phyloP scores from a whole-genome alignment of 495 filamentous ascomycete genomes.

The Neurospora sp. region DNA sequence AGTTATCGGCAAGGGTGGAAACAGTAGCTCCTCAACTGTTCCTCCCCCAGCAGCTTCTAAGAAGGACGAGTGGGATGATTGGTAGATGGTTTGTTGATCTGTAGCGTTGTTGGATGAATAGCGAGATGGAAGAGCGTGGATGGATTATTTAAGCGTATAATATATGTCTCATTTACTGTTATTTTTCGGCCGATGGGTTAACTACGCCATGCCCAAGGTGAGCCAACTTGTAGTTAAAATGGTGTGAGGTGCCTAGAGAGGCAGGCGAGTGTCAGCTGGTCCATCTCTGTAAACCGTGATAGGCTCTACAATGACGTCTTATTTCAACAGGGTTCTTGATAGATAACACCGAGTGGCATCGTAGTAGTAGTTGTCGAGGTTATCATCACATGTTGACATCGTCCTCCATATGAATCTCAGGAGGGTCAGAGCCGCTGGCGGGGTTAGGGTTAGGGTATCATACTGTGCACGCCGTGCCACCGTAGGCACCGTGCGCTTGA shows the following conservation, averaged over 20 bases:
- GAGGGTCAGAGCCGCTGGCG: background rate
- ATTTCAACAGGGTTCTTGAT: background rate
- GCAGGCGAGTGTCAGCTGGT: too few species aligned
- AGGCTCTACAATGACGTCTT: background rate
- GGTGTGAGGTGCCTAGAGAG: too few species aligned
- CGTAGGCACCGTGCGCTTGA: slow-evolving; percentile 7
- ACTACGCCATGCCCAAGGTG: background rate
- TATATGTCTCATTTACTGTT: background rate
- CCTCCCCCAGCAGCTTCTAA: slow-evolving; percentile 19
- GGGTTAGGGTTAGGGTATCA: slow-evolving; percentile 17
- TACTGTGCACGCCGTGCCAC: background rate
- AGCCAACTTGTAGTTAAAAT: background rate
- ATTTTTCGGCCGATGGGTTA: background rate
- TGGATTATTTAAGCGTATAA: background rate
- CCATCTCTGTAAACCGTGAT: background rate
- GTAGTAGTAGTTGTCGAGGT: background rate
- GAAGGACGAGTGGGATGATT: slow-evolving; percentile 58
- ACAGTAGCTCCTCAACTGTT: slow-evolving; percentile 13
- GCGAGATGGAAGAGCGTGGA: background rate
- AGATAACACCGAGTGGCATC: background rate
- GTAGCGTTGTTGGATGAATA: background rate
- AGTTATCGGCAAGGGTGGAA: slow-evolving; percentile 53
- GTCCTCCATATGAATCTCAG: background rate
- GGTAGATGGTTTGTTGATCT: slow-evolving; percentile 33
- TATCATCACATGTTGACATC: background rate